Evolutionary conservation across 73 alveolate genomes (phyloP), one percentile per base, ranked within the genome.

Genomic region (Chromera velia): DNA sequence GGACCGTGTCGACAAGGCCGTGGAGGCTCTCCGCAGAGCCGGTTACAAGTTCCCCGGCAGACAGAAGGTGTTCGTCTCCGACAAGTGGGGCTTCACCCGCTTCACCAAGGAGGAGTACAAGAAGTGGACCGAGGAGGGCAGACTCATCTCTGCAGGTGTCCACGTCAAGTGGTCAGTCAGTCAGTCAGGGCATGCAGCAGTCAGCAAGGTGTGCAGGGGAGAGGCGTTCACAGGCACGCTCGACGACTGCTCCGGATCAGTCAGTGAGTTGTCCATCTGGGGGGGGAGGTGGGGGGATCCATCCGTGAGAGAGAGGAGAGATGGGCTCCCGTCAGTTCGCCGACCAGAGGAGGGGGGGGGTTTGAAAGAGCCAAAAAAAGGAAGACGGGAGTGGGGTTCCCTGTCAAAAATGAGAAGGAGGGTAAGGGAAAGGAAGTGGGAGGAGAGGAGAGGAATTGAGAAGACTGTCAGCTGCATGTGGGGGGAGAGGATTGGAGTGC

Each of bases 1-100:
- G 64, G 82, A 68, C 72, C 76, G 88, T 88, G 88, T 94, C 88
- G 91, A 72, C 40, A 78, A 83, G 45, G 98, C 99, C 34, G 89
- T 75, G 80, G 98, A 92, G 74, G 98, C 99, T 28, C 89, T 95
- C 45, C 91, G 96, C 70, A 90, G 99, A 77, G 98, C 98, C 72
- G 92, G 84, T 88, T 89, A 86, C 91, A 96, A 96, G 95, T 94
- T 96, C 94, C 98, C 99, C 27, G 99, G 99, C 69, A 87, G 98
- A 82, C 96, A 96, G 90, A 95, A 90, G 90, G 94, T 96, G 90
- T 92, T 89, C 88, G 92, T 89, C 82, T 87, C 96, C 85, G 83
- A 90, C 82, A 95, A 96, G 93, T 96, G 93, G 87, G 99, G 99
- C 62, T 96, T 96, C 97, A 96, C 98, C 69, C 91, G 89, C 89